Evolutionary conservation across 495 filamentous ascomycete species (phyloP), one percentile per base, ranked within the genome.

Genomic region (Lentithecium fluviatile): DNA sequence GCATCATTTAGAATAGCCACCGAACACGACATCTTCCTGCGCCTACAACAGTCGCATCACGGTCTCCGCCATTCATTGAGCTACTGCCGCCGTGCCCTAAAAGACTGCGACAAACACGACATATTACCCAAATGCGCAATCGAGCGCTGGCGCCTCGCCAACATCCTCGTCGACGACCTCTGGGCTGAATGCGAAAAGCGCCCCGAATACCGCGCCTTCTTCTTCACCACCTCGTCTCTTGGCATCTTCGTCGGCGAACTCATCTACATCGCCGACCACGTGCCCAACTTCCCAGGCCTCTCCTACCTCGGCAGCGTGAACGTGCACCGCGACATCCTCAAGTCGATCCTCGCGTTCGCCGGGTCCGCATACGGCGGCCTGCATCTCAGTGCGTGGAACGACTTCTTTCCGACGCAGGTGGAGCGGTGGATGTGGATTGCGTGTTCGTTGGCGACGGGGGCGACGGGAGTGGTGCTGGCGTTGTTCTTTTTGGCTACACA

Each of bases 21-120:
- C 1, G 58, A 60, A 52, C 58, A 60, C 21, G 58, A 60, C 24
- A 48, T 60, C 50, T 60, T 60, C 58, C 46, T 60, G 25, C 20
- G 25, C 10, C n/a, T 60, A 2, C 49, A 60, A 40, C 24, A 60
- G 21, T n/a, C 40, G 10, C 49, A 53, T 34, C 50, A 60, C 42
- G 58, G 24, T 8, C 49, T 60, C 4, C 49, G 51, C 11, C 58
- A 60, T 38, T 36, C 21, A 6, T 25, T 40, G 11, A 12, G 20
- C 21, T 60, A 60, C 42, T 60, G 58, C 19, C 58, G 58, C 7
- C 42, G 58, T 1, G 48, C 58, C 15, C 24, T 60, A 12, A n/a
- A 24, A 40, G 58, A 60, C 32, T 60, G 58, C 50, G 8, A 24
- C 0, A 48, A 47, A 7, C 58, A 32, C 19, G 38, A 53, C 2